Evolutionary conservation across 163 green algal genomes (phyloP), one percentile per base, ranked within the genome.

Genomic region (Scenedesmus sp.): DNA sequence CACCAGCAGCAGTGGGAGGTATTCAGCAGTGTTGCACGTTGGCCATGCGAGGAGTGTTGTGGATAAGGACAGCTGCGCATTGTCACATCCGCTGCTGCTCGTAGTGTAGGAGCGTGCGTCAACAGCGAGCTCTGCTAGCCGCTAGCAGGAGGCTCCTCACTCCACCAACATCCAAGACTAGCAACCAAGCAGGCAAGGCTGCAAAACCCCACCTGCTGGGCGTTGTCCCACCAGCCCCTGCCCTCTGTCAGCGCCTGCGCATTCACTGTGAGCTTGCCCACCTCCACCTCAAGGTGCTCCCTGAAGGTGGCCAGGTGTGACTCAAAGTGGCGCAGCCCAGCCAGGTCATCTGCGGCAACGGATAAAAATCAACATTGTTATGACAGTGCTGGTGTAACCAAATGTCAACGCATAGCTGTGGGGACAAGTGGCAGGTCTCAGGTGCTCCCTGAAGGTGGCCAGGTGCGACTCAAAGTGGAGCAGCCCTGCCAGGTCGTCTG

Each of bases 241-340:
- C 1, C 2, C 52, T 88, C 89, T 3, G 89, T 88, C 18, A 92
- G 82, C 12, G 18, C 26, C 64, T 88, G 89, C 6, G 89, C 89
- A 18, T 57, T 73, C 2, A 4, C 4, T 20, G 56, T 84, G 10
- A 92, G 89, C 23, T 46, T 56, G 23, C 52, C 52, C 7, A 93
- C 62, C 66, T 93, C 90, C 9, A 89, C 57, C 76, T 93, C 90
- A 81, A 93, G 56, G 23, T 90, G 90, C 59, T 93, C 90, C 46
- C 60, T 81, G 70, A 93, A 93, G 23, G 82, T 34, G 23, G 70
- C 64, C 67, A 93, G 79, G 84, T 93, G 90, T 0, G 57, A 87
- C 74, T 93, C 90, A 90, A 93, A 93, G 59, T 90, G 90, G 2
- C 64, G 57, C 83, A 93, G 56, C 6, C 83, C 90, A 2, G 23